These are phyloP conservation scores for Gnomoniopsis smithogilvyi DNA, from an alignment of 2,329 filamentous ascomycete species.

Conservation along the genomic window DNA sequence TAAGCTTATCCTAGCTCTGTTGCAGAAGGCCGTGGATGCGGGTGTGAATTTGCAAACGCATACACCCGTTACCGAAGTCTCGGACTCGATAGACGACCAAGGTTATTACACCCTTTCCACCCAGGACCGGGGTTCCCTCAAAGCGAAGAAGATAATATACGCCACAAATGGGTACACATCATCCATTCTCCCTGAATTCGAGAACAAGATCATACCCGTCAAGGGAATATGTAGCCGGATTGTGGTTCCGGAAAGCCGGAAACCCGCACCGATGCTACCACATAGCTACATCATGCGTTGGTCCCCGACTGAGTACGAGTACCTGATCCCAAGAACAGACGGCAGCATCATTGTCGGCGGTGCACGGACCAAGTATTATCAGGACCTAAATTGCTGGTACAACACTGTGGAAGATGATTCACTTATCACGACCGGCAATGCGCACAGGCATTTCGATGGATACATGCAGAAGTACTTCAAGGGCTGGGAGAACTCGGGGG, in stretches of 20 bases:
- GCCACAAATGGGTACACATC: slow-evolving; percentile 34
- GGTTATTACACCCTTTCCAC: slow-evolving; percentile 20
- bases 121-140: slow-evolving; percentile 20
- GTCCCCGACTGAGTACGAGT: slow-evolving; percentile 25
- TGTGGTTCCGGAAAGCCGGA: slow-evolving; percentile 3
- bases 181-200: slow-evolving; percentile 28
- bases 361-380: slow-evolving; percentile 30
- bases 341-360: slow-evolving; percentile 43
- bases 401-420: slow-evolving; percentile 38
- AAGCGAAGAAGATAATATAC: slow-evolving; percentile 25
- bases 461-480: slow-evolving; percentile 44
- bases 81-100: slow-evolving; percentile 6
- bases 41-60: slow-evolving; percentile 28
- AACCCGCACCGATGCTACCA: slow-evolving; percentile 14
- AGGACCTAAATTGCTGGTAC: slow-evolving; percentile 36
- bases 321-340: slow-evolving; percentile 37
- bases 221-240: slow-evolving; percentile 27
- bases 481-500: slow-evolving; percentile 42
- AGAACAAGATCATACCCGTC: slow-evolving; percentile 29
- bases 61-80: slow-evolving; percentile 23
- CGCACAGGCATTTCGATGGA: slow-evolving; percentile 37
- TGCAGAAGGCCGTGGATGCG: slow-evolving; percentile 20
- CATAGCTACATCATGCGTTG: slow-evolving; percentile 23
- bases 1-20: slow-evolving; percentile 28
- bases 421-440: slow-evolving; percentile 31